Evolutionary conservation across 2,329 filamentous ascomycete genomes (phyloP), one percentile per base, ranked within the genome.

Genomic region (Pleomassaria siparia): DNA sequence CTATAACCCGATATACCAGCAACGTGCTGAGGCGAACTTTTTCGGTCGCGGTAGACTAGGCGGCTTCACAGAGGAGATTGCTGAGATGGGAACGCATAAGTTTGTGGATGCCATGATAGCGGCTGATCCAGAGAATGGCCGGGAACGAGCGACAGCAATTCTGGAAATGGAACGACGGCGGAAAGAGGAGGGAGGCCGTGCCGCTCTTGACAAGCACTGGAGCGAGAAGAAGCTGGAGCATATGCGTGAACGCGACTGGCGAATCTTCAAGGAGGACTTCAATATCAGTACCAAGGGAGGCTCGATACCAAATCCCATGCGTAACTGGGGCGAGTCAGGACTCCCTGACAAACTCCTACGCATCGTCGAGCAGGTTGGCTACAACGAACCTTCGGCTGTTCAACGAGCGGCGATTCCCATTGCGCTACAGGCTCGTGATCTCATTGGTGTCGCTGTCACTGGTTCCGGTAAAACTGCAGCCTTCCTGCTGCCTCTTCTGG

Each of bases 231-330:
- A 80, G 53, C 76, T 97, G 53, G 84, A 88, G 12, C 89, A 96
- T 62, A 99, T 99, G 94, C 88, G 90, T 53, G 91, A 97, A 74
- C 82, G 94, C 69, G 94, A 99, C 72, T 99, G 94, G 94, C 89
- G 94, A 67, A 97, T 99, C 61, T 96, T 99, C 84, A 99, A 97
- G 74, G 94, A 97, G 71, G 91, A 99, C 72, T 97, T 96, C 75
- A 95, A 94, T 60, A 99, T 99, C 67, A 81, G 87, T 32, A 96
- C 91, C 8, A 97, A 96, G 71, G 94, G 94, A 48, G 92, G 92
- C 35, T 80, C 81, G 21, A 90, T 97, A 46, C 94, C 94, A 1
- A 92, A 97, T 62, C 94, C 94, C 0, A 97, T 99, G 91, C 90
- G 94, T 41, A 90, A 80, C 59, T 99, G 94, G 94, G 68, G 81